Conservation (phyloP, 371 early-diverging fungal species). For the Smittium culicis region DNA sequence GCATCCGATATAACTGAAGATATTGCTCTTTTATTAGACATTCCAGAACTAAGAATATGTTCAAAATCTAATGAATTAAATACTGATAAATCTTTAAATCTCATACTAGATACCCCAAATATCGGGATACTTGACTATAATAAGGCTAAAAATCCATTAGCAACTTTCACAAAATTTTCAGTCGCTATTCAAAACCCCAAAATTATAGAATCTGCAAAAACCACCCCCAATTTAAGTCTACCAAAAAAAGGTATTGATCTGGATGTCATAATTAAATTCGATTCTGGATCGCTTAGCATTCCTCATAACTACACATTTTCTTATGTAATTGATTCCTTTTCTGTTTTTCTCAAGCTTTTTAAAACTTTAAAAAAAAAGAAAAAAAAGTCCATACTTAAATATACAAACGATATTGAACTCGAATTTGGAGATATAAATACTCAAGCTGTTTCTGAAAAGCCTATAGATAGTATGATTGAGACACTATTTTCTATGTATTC, state of each 20-base stretch:
- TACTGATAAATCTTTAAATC: not conserved
- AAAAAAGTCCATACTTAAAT: not conserved
- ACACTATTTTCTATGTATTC: not conserved
- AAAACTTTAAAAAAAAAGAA: not conserved
- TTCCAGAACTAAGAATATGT: not conserved
- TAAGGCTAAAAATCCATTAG: not conserved
- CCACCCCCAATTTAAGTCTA: not conserved
- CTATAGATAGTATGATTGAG: not conserved
- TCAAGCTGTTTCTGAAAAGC: too few species aligned
- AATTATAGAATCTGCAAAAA: not conserved
- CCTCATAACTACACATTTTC: not conserved
- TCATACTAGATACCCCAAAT: not conserved
- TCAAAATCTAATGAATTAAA: not conserved
- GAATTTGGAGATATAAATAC: not conserved
- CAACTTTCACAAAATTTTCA: not conserved
- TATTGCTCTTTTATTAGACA: not conserved
- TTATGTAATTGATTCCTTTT: not conserved
- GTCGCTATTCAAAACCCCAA: not conserved
- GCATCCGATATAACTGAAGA: not conserved
- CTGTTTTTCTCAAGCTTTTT: not conserved
- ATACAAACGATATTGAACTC: not conserved
- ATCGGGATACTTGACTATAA: not conserved
- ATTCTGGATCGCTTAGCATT: not conserved
- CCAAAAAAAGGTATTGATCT: not conserved
- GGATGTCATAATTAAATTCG: not conserved